These are phyloP conservation scores for Medicago lupulina DNA, from an alignment of 306 rosid genomes.

Conservation along the genomic window DNA sequence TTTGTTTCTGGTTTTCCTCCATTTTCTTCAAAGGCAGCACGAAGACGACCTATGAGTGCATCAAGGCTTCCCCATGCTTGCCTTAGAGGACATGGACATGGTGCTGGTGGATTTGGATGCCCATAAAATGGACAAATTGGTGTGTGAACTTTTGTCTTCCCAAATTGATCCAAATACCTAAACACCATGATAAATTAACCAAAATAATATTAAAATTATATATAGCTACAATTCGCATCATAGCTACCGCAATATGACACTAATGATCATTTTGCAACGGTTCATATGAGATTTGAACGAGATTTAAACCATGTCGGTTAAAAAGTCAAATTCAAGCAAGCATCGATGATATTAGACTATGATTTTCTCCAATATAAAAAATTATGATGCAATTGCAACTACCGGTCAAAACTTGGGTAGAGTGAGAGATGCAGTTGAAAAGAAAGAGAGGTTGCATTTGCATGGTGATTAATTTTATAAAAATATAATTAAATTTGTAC, in stretches of 20 bases:
- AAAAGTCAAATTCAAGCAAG: too few species aligned
- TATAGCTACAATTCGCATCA: not conserved
- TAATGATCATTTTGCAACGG: too few species aligned
- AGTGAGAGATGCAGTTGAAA: too few species aligned
- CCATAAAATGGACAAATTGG: conserved; percentile 95
- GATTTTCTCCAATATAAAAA: not conserved
- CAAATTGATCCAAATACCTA: conserved; percentile 93
- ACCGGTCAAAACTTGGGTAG: too few species aligned
- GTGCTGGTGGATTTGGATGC: conserved; percentile 95
- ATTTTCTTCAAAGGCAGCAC: conserved; percentile 96
- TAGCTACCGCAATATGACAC: too few species aligned
- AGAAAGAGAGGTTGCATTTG: conserved; percentile 25
- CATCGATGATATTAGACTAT: too few species aligned
- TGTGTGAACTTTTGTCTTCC: conserved; percentile 93
- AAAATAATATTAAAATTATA: not conserved
- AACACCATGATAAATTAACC: not conserved
- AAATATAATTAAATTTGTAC: not conserved
- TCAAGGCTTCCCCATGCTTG: conserved; percentile 99
- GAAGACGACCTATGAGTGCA: conserved; percentile 90
- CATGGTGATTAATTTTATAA: conserved; percentile 14
- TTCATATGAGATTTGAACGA: too few species aligned
- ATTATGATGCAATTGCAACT: not conserved
- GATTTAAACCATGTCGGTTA: too few species aligned
- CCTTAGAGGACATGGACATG: conserved; percentile 96
- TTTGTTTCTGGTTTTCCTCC: conserved; percentile 97